A percentile compares a stretch with the other conserved stretches of the same genome.
These are phyloP conservation scores for Powellomyces hirtus DNA, from an alignment of 192 early-diverging fungal species.

Conservation along the genomic window DNA sequence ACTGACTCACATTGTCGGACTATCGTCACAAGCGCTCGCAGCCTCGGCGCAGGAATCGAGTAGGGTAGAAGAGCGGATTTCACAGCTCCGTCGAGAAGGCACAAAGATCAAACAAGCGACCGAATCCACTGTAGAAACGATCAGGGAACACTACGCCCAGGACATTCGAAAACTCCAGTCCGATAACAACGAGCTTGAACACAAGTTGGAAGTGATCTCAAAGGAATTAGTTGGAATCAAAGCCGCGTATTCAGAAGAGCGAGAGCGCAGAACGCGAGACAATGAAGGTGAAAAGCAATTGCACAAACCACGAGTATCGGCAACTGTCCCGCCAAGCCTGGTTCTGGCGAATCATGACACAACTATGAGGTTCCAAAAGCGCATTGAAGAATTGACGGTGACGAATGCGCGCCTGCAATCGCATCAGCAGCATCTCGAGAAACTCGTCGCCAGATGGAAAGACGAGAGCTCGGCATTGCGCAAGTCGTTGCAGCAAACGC, in stretches of 20 bases:
- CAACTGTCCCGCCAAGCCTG: too few species aligned
- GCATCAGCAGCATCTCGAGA: constrained; percentile 14
- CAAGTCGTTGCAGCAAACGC: neutral
- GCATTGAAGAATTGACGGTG: constrained; percentile 7
- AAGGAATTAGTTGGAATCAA: neutral
- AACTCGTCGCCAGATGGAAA: neutral
- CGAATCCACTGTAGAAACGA: constrained; percentile 12
- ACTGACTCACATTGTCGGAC: neutral
- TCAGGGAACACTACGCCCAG: constrained; percentile 3
- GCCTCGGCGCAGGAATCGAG: neutral
- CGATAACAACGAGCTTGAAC: constrained; percentile 12
- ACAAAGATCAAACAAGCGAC: constrained; percentile 12
- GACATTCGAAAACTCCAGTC: neutral
- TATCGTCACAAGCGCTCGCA: neutral
- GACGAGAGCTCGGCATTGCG: neutral
- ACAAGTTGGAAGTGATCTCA: constrained; percentile 10
- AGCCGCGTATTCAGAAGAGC: too few species aligned
- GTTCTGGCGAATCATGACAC: neutral
- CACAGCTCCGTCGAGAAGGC: neutral
- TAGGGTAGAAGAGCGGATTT: constrained; percentile 11
- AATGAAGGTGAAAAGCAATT: too few species aligned
- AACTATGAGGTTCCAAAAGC: neutral
- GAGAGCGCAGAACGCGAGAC: too few species aligned
- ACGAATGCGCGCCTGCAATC: neutral
- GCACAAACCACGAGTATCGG: neutral